Base-by-base conservation (phyloP, 2,329 filamentous ascomycete species). In the Colletotrichum sublineola region DNA sequence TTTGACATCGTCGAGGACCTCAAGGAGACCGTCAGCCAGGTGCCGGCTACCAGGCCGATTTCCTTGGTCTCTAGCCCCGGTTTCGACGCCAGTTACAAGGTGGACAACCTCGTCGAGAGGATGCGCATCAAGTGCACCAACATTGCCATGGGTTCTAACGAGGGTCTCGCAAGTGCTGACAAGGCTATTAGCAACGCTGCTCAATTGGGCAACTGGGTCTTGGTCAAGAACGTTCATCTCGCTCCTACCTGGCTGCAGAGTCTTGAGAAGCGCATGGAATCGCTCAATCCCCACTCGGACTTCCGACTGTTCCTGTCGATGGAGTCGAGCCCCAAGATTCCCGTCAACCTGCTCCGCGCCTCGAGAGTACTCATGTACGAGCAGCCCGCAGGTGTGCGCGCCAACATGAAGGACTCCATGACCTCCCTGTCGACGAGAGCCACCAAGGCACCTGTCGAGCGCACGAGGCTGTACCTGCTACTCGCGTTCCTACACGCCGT, bases 51-150 rank as follows among this genome's bases (percentile, higher is more conserved):
- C 42, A 91, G 94, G 2, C 96, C 96, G 12, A 93, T 99, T 76
- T 93, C 96, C 4, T 89, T 99, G 46, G 96, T 96, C 78, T 99
- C 96, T 7, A 98, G 93, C 78, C 95, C 96, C 73, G 96, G 96
- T 48, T 99, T 99, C 81, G 96, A 99, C 82, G 97, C 97, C 66
- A 97, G 94, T 80, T 99, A 98, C 90, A 99, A 99, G 86, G 96
- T 99, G 73, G 96, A 99, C 81, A 94, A 92, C 73, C 87, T 99
- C 66, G 97, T 98, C 40, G 94, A 97, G 82, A 90, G 94, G 76
- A 92, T 91, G 81, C 90, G 90, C 71, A 92, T 94, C 63, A 91
- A 90, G 67, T 99, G 96, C 84, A 95, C 95, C 71, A 98, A 98
- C 82, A 98, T 99, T 79, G 97, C 97, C 77, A 99, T 99, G 96